These are phyloP conservation scores for Sphaerulina populicola DNA, from an alignment of 2,329 filamentous ascomycete species.

Conservation along the genomic window DNA sequence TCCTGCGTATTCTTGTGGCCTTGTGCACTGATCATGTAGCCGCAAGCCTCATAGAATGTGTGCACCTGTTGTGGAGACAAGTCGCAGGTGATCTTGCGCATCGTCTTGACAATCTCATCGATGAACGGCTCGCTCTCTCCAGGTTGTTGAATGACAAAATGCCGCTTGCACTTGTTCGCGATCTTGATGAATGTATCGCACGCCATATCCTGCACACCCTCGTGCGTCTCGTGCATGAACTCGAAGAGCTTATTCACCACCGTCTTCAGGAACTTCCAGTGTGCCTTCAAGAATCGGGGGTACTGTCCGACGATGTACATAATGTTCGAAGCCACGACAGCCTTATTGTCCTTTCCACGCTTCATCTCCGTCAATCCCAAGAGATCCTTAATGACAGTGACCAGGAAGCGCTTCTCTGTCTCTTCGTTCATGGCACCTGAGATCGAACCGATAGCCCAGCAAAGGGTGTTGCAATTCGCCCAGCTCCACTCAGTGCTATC, in stretches of 20 bases:
- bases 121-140: constrained; percentile 95
- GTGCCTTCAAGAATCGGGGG: constrained; percentile 93
- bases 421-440: constrained; percentile 99
- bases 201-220: constrained; percentile 99
- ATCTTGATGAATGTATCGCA: constrained; percentile 99
- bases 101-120: constrained; percentile 92
- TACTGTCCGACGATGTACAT: constrained; percentile 99
- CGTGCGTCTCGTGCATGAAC: constrained; percentile 99
- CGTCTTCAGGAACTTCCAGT: constrained; percentile 99
- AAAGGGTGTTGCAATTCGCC: constrained; percentile 99
- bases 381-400: constrained; percentile 97
- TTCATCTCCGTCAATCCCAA: constrained; percentile 98
- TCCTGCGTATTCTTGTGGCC: constrained; percentile 93
- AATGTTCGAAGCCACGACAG: constrained; percentile 96
- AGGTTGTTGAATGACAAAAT: constrained; percentile 92
- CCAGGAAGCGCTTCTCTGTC: constrained; percentile 95
- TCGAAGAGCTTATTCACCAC: constrained; percentile 99
- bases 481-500: constrained; percentile 97
- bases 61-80: constrained; percentile 94
- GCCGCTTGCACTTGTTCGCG: constrained; percentile 91
- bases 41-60: constrained; percentile 97
- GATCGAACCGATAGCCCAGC: constrained; percentile 98
- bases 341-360: constrained; percentile 98
- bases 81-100: constrained; percentile 92
- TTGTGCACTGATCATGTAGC: constrained; percentile 97